Evolutionary conservation across 2,329 filamentous ascomycete genomes (phyloP).

Genomic region (Talaromyces albobiverticillius): DNA sequence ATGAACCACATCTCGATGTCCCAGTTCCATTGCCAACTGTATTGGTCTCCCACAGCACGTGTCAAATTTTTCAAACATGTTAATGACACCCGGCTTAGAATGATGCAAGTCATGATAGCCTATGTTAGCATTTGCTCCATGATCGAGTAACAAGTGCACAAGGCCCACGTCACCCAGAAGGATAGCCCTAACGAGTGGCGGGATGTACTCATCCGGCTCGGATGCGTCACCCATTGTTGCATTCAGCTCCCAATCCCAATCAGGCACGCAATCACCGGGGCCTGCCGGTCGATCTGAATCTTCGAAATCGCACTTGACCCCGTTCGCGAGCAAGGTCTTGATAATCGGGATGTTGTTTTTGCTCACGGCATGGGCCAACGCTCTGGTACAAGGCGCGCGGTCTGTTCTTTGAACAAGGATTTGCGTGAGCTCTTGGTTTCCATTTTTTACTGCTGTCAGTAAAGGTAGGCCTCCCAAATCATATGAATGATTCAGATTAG

Average conservation of each 20-base stretch:
- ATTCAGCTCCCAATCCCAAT: not conserved
- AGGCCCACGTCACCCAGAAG: not conserved
- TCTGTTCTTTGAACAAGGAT: conserved; percentile 4
- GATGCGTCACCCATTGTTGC: not conserved
- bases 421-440: conserved; percentile 1
- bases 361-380: not conserved
- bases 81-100: not conserved
- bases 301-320: conserved; percentile 4
- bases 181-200: not conserved
- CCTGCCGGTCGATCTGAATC: conserved; percentile 1
- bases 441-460: conserved; percentile 1
- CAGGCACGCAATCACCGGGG: not conserved
- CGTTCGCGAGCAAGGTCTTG: conserved; percentile 1
- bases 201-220: conserved; percentile 4
- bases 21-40: conserved; percentile 2
- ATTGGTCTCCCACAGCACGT: conserved; percentile 1
- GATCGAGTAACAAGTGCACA: not conserved
- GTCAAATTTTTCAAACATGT: not conserved
- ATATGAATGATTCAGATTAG: not conserved
- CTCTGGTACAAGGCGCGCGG: conserved; percentile 2
- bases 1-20: not conserved
- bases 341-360: conserved; percentile 3
- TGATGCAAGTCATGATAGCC: not conserved
- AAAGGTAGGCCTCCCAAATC: not conserved
- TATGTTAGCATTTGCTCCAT: conserved; percentile 2